phyloP scores from a whole-genome alignment of 768 basidiomycete genomes.

The Psilocybe subaeruginosa region DNA sequence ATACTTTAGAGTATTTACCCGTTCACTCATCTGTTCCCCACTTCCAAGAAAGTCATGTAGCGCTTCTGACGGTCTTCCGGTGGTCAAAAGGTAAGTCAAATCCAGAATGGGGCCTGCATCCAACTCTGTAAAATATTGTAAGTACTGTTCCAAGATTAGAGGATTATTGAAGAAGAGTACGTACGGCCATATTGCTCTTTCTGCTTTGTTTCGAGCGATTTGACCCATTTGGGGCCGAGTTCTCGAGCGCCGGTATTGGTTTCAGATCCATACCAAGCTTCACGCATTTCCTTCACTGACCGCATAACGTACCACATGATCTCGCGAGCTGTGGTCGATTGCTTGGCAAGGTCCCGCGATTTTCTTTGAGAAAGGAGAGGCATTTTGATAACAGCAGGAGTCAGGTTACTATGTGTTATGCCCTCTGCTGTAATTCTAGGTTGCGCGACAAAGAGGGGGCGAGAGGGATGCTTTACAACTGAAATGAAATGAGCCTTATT shows the following conservation, averaged over 20 bases:
- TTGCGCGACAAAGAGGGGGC: slow-evolving; percentile 54
- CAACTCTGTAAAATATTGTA: slow-evolving; percentile 45
- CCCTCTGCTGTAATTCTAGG: slow-evolving; percentile 30
- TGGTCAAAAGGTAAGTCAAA: slow-evolving; percentile 68
- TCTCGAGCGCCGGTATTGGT: slow-evolving; percentile 68
- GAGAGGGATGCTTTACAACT: slow-evolving; percentile 49
- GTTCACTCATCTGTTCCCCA: slow-evolving; percentile 79
- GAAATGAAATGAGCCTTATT: slow-evolving; percentile 32
- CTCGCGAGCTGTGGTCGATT: slow-evolving; percentile 71
- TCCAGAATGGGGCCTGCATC: slow-evolving; percentile 69
- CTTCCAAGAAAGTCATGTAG: slow-evolving; percentile 77
- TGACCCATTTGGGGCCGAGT: slow-evolving; percentile 74
- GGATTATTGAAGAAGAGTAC: slow-evolving; percentile 25
- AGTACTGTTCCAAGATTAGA: slow-evolving; percentile 2
- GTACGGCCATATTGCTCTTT: slow-evolving; percentile 68
- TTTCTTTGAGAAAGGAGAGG: slow-evolving; percentile 60
- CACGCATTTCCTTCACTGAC: slow-evolving; percentile 72
- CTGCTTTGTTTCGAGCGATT: slow-evolving; percentile 64
- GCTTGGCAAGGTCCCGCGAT: slow-evolving; percentile 69
- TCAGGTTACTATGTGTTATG: slow-evolving; percentile 33
- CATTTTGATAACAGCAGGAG: slow-evolving; percentile 52
- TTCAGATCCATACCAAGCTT: slow-evolving; percentile 74
- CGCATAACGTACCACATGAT: slow-evolving; percentile 74
- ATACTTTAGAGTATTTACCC: slow-evolving; percentile 47
- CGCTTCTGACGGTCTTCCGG: slow-evolving; percentile 72